Percentiles rank a stretch among this genome's conserved stretches.
These are phyloP conservation scores for Gynandropsis gynandra DNA, from an alignment of 345 rosid genomes.

Conservation along the genomic window DNA sequence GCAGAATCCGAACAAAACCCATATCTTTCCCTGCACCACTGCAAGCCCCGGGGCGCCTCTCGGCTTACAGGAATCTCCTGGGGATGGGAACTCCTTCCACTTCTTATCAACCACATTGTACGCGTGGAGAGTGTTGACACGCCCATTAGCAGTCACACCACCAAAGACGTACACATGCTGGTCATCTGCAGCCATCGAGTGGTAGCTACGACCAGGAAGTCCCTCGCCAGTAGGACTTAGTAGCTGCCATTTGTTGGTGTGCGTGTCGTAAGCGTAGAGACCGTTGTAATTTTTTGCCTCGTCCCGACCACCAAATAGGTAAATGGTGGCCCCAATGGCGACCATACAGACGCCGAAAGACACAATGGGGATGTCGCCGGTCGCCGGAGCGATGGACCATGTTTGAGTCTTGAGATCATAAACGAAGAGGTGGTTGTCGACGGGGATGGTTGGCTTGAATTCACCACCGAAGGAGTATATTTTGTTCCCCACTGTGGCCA, in stretches of 20 bases:
- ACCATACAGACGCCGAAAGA: conserved; percentile 28
- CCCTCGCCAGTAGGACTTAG: conserved; percentile 20
- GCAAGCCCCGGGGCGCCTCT: conserved; percentile 33
- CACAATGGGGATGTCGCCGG: conserved; percentile 26
- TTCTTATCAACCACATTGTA: conserved; percentile 25
- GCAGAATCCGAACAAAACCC: conserved; percentile 31
- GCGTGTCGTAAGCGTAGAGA: conserved; percentile 14
- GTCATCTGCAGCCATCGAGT: conserved; percentile 22
- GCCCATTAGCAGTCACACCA: conserved; percentile 24
- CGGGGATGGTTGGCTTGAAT: conserved; percentile 27
- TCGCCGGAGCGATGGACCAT: conserved; percentile 26
- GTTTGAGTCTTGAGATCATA: conserved; percentile 24
- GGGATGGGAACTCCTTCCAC: conserved; percentile 27
- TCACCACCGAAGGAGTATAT: conserved; percentile 32
- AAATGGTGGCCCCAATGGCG: conserved; percentile 25
- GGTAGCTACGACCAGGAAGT: conserved; percentile 28
- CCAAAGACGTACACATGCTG: conserved; percentile 28
- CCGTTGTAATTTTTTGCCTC: conserved; percentile 22
- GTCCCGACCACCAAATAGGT: conserved; percentile 30
- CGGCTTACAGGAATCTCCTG: conserved; percentile 28
- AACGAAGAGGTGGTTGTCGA: conserved; percentile 24
- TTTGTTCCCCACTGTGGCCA: conserved; percentile 26
- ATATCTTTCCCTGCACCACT: conserved; percentile 15
- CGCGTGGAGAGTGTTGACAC: conserved; percentile 20
- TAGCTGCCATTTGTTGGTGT: conserved; percentile 20